Evolutionary conservation across 2,329 filamentous ascomycete species (phyloP).

Genomic region (Epicoccum sorghinum): DNA sequence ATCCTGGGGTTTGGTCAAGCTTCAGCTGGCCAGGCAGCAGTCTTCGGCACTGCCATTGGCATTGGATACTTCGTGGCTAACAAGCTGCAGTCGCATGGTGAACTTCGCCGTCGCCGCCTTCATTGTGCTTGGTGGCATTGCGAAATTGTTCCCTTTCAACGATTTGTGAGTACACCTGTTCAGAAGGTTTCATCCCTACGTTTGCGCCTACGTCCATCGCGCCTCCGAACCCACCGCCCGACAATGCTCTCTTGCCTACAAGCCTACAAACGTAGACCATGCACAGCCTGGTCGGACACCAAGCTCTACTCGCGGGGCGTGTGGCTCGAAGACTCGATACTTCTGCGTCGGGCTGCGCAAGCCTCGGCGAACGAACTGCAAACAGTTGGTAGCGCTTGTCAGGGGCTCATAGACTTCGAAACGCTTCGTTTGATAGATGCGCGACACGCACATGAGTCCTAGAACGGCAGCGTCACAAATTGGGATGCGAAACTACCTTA

Average conservation of each 20-base stretch:
- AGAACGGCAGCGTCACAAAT: not conserved
- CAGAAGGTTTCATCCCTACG: constrained; percentile 7
- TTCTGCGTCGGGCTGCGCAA: too few species aligned
- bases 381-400: too few species aligned
- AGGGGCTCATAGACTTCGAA: too few species aligned
- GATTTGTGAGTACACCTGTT: constrained; percentile 43
- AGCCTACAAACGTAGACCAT: not conserved
- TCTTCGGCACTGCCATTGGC: constrained; percentile 14
- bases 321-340: too few species aligned
- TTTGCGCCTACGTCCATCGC: constrained; percentile 3
- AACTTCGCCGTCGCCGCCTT: constrained; percentile 88
- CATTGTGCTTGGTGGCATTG: constrained; percentile 84
- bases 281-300: not conserved
- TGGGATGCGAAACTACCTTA: not conserved
- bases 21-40: constrained; percentile 26
- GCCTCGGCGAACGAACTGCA: too few species aligned
- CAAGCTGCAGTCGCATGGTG: constrained; percentile 76
- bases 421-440: too few species aligned
- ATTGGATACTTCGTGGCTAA: constrained; percentile 14
- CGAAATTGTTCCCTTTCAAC: constrained; percentile 67
- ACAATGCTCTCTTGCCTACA: not conserved
- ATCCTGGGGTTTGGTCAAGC: constrained; percentile 13
- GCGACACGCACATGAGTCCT: too few species aligned
- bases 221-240: not conserved
- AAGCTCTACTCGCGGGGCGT: not conserved